Evolutionary conservation across 768 basidiomycete species (phyloP).

Genomic region (Mycena haematopus): DNA sequence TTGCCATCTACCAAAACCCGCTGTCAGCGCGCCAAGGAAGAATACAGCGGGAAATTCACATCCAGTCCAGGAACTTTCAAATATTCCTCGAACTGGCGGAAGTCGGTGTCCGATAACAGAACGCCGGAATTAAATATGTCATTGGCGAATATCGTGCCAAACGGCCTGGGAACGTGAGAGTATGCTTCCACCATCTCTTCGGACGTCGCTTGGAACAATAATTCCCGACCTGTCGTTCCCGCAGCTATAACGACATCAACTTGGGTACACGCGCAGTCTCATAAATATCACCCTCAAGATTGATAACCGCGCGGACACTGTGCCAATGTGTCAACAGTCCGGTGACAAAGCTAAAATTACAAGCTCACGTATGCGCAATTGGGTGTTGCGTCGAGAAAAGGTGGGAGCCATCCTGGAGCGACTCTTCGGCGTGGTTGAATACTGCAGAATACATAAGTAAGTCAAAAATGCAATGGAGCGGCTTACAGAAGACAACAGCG

Average conservation of each 20-base stretch:
- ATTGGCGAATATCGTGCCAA: conserved; percentile 87
- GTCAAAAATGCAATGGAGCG: not conserved
- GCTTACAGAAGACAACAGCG: conserved; percentile 78
- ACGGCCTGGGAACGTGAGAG: conserved; percentile 84
- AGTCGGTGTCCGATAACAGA: conserved; percentile 93
- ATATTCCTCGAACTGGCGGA: conserved; percentile 91
- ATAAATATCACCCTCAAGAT: conserved; percentile 75
- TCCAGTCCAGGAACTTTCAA: conserved; percentile 91
- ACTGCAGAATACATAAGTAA: conserved; percentile 50
- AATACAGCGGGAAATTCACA: conserved; percentile 48
- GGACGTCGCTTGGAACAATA: conserved; percentile 96
- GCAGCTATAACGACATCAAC: conserved; percentile 58
- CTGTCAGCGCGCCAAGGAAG: conserved; percentile 18
- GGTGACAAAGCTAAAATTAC: not conserved
- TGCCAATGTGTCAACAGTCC: conserved; percentile 6
- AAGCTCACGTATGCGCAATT: conserved; percentile 66
- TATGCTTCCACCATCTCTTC: conserved; percentile 95
- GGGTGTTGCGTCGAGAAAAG: conserved; percentile 92
- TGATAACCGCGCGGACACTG: conserved; percentile 86
- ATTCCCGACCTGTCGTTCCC: conserved; percentile 84
- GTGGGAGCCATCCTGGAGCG: conserved; percentile 93
- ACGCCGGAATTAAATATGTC: conserved; percentile 94
- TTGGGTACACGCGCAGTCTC: not conserved
- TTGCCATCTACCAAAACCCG: conserved; percentile 69
- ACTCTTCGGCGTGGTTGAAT: conserved; percentile 96